phyloP scores from a whole-genome alignment of 208 protist species.

The Acanthamoeba royreba region DNA sequence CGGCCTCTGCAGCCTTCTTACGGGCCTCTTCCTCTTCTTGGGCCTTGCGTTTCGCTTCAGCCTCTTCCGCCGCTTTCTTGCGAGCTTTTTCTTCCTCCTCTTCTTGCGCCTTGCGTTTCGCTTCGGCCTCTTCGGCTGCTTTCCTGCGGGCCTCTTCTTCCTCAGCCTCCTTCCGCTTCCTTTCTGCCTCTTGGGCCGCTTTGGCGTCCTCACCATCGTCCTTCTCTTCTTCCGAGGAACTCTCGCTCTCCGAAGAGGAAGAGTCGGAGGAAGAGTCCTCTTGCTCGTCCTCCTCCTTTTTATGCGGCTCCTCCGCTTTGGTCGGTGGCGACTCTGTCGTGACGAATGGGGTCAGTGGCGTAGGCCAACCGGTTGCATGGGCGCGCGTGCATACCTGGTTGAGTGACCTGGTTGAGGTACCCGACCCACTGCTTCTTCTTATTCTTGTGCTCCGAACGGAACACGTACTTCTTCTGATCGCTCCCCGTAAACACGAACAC shows the following conservation, averaged over 20 bases:
- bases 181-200: background rate
- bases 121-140: background rate
- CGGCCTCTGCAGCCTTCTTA: background rate
- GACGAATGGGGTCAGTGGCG: background rate
- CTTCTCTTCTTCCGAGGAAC: background rate
- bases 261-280: background rate
- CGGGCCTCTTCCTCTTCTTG: background rate
- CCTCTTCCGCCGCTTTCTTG: background rate
- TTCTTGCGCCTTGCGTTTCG: background rate
- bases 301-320: background rate
- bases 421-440: conserved; percentile 21
- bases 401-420: background rate
- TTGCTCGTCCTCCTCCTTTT: background rate
- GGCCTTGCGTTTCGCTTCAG: background rate
- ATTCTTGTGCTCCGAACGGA: background rate
- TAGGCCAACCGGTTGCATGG: too few relatives aligned
- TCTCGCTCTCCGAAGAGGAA: background rate
- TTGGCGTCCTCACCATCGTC: background rate
- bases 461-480: background rate
- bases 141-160: background rate
- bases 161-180: too few relatives aligned
- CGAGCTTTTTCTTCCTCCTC: too few relatives aligned
- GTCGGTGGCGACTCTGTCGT: background rate
- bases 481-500: background rate
- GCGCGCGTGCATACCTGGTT: background rate